Evolutionary conservation across 768 basidiomycete species (phyloP).

Genomic region (Serpula lacrymans): DNA sequence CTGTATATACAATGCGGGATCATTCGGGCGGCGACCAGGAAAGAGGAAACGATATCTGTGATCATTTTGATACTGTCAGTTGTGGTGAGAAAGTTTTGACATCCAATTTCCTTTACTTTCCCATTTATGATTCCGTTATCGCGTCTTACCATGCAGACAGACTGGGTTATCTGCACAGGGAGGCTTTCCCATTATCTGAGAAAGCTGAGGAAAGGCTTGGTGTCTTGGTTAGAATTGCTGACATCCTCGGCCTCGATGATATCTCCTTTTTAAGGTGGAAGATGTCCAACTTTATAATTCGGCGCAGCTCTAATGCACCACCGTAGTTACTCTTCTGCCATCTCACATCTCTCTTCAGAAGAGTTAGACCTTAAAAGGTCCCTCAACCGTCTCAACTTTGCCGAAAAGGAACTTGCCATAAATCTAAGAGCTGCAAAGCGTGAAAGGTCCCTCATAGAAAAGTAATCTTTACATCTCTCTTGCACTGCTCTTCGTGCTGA

Average conservation of each 20-base stretch:
- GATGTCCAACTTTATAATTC: background rate
- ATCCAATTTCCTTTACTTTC: too few relatives aligned
- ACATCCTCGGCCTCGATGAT: slow-evolving; percentile 33
- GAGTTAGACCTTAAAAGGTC: slow-evolving; percentile 30
- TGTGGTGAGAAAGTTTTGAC: too few relatives aligned
- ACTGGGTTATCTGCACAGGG: too few relatives aligned
- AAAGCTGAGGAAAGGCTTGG: slow-evolving; percentile 20
- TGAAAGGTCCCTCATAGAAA: slow-evolving; percentile 34
- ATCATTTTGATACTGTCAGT: too few relatives aligned
- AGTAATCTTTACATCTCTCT: too few relatives aligned
- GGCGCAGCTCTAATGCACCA: background rate
- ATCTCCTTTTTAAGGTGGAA: slow-evolving; percentile 32
- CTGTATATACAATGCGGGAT: too few relatives aligned
- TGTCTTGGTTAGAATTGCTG: slow-evolving; percentile 21
- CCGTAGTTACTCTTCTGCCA: slow-evolving; percentile 36
- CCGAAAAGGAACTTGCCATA: slow-evolving; percentile 35
- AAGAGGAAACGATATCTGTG: too few relatives aligned
- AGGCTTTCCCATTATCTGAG: too few relatives aligned
- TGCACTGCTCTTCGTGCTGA: too few relatives aligned
- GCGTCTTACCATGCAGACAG: too few relatives aligned
- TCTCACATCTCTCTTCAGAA: slow-evolving; percentile 30
- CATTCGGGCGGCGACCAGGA: too few relatives aligned
- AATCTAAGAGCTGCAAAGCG: slow-evolving; percentile 32
- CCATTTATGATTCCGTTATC: too few relatives aligned
- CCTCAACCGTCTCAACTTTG: slow-evolving; percentile 28